Evolutionary conservation across 495 filamentous ascomycete species (phyloP).

Genomic region (Elaphomyces granulatus): DNA sequence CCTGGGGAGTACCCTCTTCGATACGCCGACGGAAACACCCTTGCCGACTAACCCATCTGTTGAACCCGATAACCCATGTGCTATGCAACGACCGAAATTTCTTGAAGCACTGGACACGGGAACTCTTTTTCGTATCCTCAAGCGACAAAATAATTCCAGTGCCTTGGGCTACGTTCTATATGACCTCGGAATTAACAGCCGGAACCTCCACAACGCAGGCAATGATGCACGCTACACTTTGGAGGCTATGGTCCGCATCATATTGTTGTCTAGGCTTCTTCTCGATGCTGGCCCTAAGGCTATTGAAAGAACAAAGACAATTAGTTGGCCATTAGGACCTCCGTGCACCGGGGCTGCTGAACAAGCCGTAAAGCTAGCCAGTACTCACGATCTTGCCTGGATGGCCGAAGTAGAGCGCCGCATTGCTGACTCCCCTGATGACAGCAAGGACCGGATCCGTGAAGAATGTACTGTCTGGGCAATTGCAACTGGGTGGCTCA

Average conservation of each 20-base stretch:
- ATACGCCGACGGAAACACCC: neutral
- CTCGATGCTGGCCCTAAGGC: neutral
- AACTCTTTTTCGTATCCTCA: conserved; percentile 45
- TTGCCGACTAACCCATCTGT: neutral
- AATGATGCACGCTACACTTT: conserved; percentile 87
- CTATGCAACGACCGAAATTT: conserved; percentile 11
- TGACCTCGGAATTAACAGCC: conserved; percentile 44
- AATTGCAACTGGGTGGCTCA: conserved; percentile 5
- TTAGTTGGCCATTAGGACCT: conserved; percentile 2
- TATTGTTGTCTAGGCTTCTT: conserved; percentile 21
- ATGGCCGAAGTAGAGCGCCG: conserved; percentile 7
- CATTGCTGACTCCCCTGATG: conserved; percentile 1
- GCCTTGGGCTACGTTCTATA: conserved; percentile 46
- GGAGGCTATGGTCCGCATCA: conserved; percentile 55
- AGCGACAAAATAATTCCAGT: conserved; percentile 30
- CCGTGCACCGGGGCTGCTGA: neutral
- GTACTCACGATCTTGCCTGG: conserved; percentile 2
- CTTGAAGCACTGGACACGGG: conserved; percentile 57
- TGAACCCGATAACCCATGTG: conserved; percentile 30
- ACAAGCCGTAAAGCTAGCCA: neutral
- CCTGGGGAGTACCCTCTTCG: conserved; percentile 36
- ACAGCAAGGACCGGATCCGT: conserved; percentile 4
- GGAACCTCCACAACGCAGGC: conserved; percentile 78
- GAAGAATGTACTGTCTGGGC: conserved; percentile 8
- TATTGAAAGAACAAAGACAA: neutral